Percentiles rank a stretch among this genome's conserved stretches.
Evolutionary conservation across 2,329 filamentous ascomycete genomes (phyloP).

Genomic region (Atkinsonella texensis): DNA sequence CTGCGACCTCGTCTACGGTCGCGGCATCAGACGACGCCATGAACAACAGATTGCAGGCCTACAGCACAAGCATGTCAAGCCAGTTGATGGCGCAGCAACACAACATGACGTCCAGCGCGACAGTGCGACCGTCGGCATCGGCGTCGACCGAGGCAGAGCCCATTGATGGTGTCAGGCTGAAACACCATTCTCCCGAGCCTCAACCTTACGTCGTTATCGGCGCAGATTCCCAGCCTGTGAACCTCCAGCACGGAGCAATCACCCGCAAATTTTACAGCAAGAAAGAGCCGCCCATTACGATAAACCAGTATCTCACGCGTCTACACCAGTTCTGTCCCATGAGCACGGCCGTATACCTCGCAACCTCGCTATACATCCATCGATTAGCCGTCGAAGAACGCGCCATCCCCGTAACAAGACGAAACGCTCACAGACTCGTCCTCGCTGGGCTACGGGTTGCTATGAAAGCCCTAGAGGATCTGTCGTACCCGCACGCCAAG

Average conservation of each 20-base stretch:
- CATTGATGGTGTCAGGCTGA: conserved; percentile 45
- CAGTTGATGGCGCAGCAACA: conserved; percentile 12
- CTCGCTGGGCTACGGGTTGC: conserved; percentile 77
- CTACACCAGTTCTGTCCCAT: conserved; percentile 88
- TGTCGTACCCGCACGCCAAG: conserved; percentile 73
- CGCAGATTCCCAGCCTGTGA: conserved; percentile 59
- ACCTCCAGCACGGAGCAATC: conserved; percentile 72
- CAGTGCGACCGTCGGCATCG: neutral
- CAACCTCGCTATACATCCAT: conserved; percentile 78
- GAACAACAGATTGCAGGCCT: conserved; percentile 14
- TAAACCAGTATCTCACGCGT: conserved; percentile 75
- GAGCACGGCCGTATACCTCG: conserved; percentile 86
- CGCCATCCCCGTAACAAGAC: conserved; percentile 65
- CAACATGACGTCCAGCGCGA: neutral
- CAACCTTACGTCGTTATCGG: conserved; percentile 50
- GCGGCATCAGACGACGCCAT: conserved; percentile 1
- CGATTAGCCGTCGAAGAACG: conserved; percentile 66
- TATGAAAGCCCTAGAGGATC: conserved; percentile 90
- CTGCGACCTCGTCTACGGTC: neutral
- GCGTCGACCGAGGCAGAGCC: conserved; percentile 16
- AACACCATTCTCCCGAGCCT: conserved; percentile 19
- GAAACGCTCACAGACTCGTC: conserved; percentile 78
- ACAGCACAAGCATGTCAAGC: conserved; percentile 15
- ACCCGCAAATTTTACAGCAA: conserved; percentile 92
- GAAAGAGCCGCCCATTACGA: conserved; percentile 66